These are phyloP conservation scores for Torrubiellomyces zombiae DNA, from an alignment of 2,329 filamentous ascomycete species.

Conservation along the genomic window DNA sequence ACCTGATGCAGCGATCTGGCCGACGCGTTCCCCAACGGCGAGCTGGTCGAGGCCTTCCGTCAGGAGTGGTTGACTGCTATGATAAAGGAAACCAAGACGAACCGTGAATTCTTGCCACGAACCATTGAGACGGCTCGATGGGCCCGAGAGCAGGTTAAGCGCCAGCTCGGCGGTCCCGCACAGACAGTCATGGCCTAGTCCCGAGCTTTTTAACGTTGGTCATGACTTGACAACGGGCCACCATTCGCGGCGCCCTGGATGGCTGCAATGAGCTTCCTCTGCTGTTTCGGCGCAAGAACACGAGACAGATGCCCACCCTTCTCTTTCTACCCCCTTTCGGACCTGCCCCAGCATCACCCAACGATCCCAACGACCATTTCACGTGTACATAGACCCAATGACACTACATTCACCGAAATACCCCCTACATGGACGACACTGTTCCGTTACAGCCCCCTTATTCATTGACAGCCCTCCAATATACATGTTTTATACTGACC, in stretches of 20 bases:
- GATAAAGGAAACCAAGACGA: slow-evolving; percentile 82
- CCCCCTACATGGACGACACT: slow-evolving; percentile 15
- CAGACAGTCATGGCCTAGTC: slow-evolving; percentile 34
- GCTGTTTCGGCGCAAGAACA: too few relatives aligned
- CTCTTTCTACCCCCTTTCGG: background rate
- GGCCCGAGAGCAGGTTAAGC: slow-evolving; percentile 95
- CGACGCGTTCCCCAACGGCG: slow-evolving; percentile 81
- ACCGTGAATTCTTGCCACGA: slow-evolving; percentile 68
- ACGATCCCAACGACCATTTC: slow-evolving; percentile 21
- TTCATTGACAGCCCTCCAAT: too few relatives aligned
- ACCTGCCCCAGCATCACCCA: slow-evolving; percentile 11
- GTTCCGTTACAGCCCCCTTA: slow-evolving; percentile 9
- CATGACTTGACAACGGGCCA: too few relatives aligned
- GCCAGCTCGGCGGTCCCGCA: slow-evolving; percentile 51
- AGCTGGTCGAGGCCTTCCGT: slow-evolving; percentile 71
- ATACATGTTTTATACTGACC: too few relatives aligned
- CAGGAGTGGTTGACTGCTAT: slow-evolving; percentile 79
- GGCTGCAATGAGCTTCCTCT: too few relatives aligned
- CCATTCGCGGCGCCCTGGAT: too few relatives aligned
- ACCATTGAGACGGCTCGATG: slow-evolving; percentile 92
- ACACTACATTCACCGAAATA: slow-evolving; percentile 23
- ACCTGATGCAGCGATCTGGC: slow-evolving; percentile 57
- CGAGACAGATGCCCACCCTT: too few relatives aligned
- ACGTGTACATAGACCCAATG: slow-evolving; percentile 22
- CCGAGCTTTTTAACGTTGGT: too few relatives aligned